Conservation (phyloP, 768 basidiomycete species). For the Boletus rubescentipes region DNA sequence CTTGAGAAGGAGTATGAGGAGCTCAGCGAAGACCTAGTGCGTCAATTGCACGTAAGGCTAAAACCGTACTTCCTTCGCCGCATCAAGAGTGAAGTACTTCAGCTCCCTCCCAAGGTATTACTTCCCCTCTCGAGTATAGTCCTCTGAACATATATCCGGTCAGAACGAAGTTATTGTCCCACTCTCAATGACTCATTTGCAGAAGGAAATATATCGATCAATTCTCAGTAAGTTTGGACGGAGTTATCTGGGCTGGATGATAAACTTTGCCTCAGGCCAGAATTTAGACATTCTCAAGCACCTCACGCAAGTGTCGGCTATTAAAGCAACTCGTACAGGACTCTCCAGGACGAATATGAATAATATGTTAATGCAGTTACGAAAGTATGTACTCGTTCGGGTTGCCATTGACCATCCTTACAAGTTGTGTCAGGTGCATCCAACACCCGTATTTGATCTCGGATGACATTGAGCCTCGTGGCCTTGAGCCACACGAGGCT, state of each 20-base stretch:
- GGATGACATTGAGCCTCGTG: conserved; percentile 73
- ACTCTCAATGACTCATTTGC: conserved; percentile 81
- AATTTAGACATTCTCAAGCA: conserved; percentile 67
- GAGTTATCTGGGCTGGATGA: conserved; percentile 14
- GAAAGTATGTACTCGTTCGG: conserved; percentile 56
- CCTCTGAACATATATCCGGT: conserved; percentile 4
- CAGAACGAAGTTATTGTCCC: conserved; percentile 93
- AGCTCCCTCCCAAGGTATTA: conserved; percentile 85
- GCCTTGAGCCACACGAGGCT: conserved; percentile 52
- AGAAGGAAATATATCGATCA: conserved; percentile 85
- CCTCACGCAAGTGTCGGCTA: conserved; percentile 47
- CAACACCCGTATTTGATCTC: conserved; percentile 91
- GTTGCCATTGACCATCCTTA: neutral
- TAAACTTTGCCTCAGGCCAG: conserved; percentile 47
- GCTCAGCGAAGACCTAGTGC: conserved; percentile 77
- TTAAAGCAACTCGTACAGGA: conserved; percentile 30
- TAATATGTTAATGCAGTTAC: conserved; percentile 84
- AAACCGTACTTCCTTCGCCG: conserved; percentile 92
- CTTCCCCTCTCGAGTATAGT: neutral
- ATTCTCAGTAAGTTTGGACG: conserved; percentile 58
- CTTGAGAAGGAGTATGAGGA: conserved; percentile 75
- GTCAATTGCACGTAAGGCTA: conserved; percentile 73
- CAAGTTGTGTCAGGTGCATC: conserved; percentile 56
- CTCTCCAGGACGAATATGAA: conserved; percentile 59
- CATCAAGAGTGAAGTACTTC: conserved; percentile 88